These are phyloP conservation scores for Apiotrichum montevideense DNA, from an alignment of 1,284 basidiomycete genomes.

Conservation along the genomic window DNA sequence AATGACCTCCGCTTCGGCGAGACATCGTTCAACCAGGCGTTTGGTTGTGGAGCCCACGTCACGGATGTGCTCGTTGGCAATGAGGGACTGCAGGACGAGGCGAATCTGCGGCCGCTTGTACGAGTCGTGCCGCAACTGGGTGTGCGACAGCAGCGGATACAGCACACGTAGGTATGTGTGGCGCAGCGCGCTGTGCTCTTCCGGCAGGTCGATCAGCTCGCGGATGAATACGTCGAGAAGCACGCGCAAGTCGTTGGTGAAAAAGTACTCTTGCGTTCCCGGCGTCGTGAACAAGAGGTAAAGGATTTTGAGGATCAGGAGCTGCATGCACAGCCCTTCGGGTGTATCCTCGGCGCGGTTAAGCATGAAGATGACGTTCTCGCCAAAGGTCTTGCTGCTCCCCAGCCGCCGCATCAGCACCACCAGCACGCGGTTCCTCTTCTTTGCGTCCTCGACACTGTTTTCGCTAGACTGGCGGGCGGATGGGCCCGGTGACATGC, in stretches of 20 bases:
- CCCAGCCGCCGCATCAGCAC: slow-evolving; percentile 76
- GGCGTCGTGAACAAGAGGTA: slow-evolving; percentile 92
- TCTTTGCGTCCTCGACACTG: slow-evolving; percentile 39
- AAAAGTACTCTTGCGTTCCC: slow-evolving; percentile 92
- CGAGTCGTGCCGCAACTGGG: slow-evolving; percentile 73
- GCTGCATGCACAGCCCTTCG: slow-evolving; percentile 90
- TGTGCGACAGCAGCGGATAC: slow-evolving; percentile 89
- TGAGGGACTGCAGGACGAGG: slow-evolving; percentile 70
- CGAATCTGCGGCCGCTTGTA: slow-evolving; percentile 92
- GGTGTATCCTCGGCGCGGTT: slow-evolving; percentile 82
- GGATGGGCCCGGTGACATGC: background rate
- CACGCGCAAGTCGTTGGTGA: slow-evolving; percentile 94
- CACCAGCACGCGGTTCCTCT: slow-evolving; percentile 68
- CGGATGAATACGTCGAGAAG: slow-evolving; percentile 94
- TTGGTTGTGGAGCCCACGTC: slow-evolving; percentile 80
- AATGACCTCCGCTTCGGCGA: slow-evolving; percentile 41
- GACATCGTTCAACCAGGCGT: slow-evolving; percentile 85
- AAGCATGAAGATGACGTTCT: slow-evolving; percentile 98
- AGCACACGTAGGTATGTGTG: slow-evolving; percentile 96
- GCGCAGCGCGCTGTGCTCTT: slow-evolving; percentile 89
- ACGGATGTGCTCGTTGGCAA: slow-evolving; percentile 66
- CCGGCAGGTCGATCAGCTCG: slow-evolving; percentile 82
- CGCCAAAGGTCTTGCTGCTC: slow-evolving; percentile 87
- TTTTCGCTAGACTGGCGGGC: slow-evolving; percentile 10
- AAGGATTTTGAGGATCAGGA: slow-evolving; percentile 88